A percentile compares a stretch with the other conserved stretches of the same genome.
Evolutionary conservation across 2,329 filamentous ascomycete species (phyloP).

Genomic region (Chrysoporthe austroafricana): DNA sequence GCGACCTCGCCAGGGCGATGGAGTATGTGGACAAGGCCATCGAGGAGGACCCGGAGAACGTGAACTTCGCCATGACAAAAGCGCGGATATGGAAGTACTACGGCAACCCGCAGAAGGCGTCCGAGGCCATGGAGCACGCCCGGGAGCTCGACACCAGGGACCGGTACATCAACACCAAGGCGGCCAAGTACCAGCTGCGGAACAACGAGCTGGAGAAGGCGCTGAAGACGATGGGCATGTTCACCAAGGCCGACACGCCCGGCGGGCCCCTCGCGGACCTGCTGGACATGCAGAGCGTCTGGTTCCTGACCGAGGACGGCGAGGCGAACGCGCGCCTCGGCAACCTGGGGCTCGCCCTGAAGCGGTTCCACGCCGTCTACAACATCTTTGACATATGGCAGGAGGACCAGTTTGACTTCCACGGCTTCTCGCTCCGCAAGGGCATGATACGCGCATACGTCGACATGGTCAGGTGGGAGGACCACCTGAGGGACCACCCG

Average conservation of each 20-base stretch:
- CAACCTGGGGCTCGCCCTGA: slow-evolving; percentile 83
- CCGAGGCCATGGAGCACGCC: slow-evolving; percentile 86
- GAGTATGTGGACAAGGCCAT: slow-evolving; percentile 85
- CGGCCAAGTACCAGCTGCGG: slow-evolving; percentile 93
- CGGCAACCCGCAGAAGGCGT: slow-evolving; percentile 78
- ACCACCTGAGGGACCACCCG: slow-evolving; percentile 86
- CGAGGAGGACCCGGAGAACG: slow-evolving; percentile 75
- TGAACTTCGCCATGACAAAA: slow-evolving; percentile 94
- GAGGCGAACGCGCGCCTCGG: slow-evolving; percentile 83
- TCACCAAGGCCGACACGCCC: slow-evolving; percentile 87
- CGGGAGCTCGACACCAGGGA: slow-evolving; percentile 86
- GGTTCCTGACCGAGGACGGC: slow-evolving; percentile 95
- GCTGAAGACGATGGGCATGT: slow-evolving; percentile 86
- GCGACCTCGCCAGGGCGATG: slow-evolving; percentile 79
- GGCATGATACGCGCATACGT: slow-evolving; percentile 94
- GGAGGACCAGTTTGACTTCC: slow-evolving; percentile 98
- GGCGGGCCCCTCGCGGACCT: slow-evolving; percentile 89
- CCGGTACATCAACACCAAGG: slow-evolving; percentile 97
- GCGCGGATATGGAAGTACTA: slow-evolving; percentile 92
- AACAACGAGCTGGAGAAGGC: slow-evolving; percentile 89
- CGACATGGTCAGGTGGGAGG: slow-evolving; percentile 96
- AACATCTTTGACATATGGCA: slow-evolving; percentile 98
- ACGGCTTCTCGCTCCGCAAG: slow-evolving; percentile 95
- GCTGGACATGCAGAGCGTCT: slow-evolving; percentile 97
- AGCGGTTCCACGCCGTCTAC: slow-evolving; percentile 85